These are phyloP conservation scores for Annulohypoxylon nitens DNA, from an alignment of 495 filamentous ascomycete species.

Conservation along the genomic window DNA sequence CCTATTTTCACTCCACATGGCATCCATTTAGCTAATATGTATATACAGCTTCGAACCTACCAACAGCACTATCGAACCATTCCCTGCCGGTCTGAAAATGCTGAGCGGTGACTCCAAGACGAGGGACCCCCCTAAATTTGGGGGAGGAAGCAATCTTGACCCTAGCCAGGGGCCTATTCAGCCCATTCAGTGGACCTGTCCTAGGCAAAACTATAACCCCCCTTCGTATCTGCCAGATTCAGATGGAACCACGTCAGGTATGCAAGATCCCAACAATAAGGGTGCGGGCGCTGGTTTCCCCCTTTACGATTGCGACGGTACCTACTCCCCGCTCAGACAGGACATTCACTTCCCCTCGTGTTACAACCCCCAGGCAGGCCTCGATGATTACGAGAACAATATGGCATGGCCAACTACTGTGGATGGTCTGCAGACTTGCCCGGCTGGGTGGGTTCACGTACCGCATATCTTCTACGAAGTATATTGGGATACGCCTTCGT, in stretches of 20 bases:
- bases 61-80: slow-evolving; percentile 71
- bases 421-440: slow-evolving; percentile 70
- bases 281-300: slow-evolving; percentile 64
- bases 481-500: slow-evolving; percentile 71
- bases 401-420: slow-evolving; percentile 65
- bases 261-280: slow-evolving; percentile 63
- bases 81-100: slow-evolving; percentile 79
- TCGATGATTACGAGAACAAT: slow-evolving; percentile 64
- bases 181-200: slow-evolving; percentile 61
- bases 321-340: slow-evolving; percentile 67
- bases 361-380: slow-evolving; percentile 70
- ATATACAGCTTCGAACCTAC: slow-evolving; percentile 67
- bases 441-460: slow-evolving; percentile 67
- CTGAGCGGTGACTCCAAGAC: slow-evolving; percentile 72
- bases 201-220: slow-evolving; percentile 64
- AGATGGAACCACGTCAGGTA: slow-evolving; percentile 62
- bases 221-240: slow-evolving; percentile 62
- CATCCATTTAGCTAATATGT: slow-evolving; percentile 30
- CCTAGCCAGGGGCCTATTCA: slow-evolving; percentile 58
- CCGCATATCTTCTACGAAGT: slow-evolving; percentile 78
- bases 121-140: slow-evolving; percentile 55
- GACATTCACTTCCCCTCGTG: slow-evolving; percentile 68
- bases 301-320: slow-evolving; percentile 65
- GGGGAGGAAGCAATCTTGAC: slow-evolving; percentile 54
- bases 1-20: neutral